Conservation (phyloP, 805 yeast genomes). For the Saturnispora galanensis region DNA sequence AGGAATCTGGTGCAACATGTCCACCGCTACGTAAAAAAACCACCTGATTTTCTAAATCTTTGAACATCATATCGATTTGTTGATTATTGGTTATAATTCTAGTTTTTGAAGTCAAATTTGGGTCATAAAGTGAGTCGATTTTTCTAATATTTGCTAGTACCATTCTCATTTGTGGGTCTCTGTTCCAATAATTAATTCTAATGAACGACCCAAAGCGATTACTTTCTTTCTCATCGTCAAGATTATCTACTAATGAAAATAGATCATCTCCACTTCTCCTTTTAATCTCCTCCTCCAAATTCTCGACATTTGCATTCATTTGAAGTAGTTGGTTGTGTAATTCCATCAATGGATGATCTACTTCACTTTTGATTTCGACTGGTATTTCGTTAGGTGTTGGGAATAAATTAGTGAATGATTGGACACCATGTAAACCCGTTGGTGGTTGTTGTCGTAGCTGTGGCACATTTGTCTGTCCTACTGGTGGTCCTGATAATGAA, state of each 20-base stretch:
- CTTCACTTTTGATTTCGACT: neutral
- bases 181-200: constrained; percentile 2
- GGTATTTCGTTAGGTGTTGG: neutral
- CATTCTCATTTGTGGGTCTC: constrained; percentile 1
- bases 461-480: neutral
- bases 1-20: neutral
- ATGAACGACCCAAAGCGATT: constrained; percentile 5
- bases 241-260: constrained; percentile 1
- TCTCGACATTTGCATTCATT: neutral
- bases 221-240: neutral
- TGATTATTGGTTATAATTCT: neutral
- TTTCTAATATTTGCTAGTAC: neutral
- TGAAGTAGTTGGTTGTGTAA: neutral
- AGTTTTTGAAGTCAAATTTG: neutral
- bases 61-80: constrained; percentile 2
- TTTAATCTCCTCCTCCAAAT: neutral
- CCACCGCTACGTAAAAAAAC: neutral
- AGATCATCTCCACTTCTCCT: neutral
- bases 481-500: neutral
- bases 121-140: neutral
- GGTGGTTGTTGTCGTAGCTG: neutral
- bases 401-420: neutral
- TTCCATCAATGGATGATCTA: neutral
- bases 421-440: neutral
- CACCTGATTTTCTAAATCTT: constrained; percentile 9